phyloP scores from a whole-genome alignment of 352 stramenopile species.

The Globisporangium orthogonon region DNA sequence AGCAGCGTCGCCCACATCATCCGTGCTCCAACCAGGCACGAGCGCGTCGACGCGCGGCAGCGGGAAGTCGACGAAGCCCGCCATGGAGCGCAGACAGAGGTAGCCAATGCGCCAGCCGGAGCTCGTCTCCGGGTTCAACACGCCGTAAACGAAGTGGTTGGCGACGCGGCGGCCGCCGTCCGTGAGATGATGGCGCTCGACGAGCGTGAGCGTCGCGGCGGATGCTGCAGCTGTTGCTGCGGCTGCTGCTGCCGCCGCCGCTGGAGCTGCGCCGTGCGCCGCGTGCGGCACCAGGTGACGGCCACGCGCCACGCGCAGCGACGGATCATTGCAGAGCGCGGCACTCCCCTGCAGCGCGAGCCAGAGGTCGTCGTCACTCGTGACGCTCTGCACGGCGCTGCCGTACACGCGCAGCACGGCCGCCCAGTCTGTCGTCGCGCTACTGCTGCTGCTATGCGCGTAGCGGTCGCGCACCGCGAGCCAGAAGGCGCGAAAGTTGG shows the following conservation, averaged over 20 bases:
- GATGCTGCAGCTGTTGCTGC: slow-evolving; percentile 23
- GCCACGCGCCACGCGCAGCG: slow-evolving; percentile 39
- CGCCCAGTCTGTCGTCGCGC: slow-evolving; percentile 31
- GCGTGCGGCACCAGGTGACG: not conserved
- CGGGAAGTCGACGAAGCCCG: slow-evolving; percentile 77
- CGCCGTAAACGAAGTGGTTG: slow-evolving; percentile 66
- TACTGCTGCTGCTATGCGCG: slow-evolving; percentile 20
- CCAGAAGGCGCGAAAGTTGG: slow-evolving; percentile 78
- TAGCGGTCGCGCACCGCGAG: slow-evolving; percentile 60
- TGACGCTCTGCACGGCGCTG: slow-evolving; percentile 44
- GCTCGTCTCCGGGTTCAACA: slow-evolving; percentile 67
- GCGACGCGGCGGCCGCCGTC: slow-evolving; percentile 41
- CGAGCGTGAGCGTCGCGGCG: slow-evolving; percentile 26
- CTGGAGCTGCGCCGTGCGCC: slow-evolving; percentile 16
- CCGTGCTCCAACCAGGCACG: slow-evolving; percentile 38
- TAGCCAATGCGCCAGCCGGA: slow-evolving; percentile 78
- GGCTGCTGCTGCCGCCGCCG: slow-evolving; percentile 8
- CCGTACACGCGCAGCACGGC: slow-evolving; percentile 71
- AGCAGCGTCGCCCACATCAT: not conserved
- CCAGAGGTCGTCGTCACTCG: slow-evolving; percentile 77
- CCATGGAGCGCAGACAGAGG: slow-evolving; percentile 60
- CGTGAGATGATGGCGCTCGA: slow-evolving; percentile 53
- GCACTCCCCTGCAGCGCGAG: slow-evolving; percentile 72
- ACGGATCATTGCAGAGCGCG: slow-evolving; percentile 61
- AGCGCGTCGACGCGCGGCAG: slow-evolving; percentile 52